A percentile compares a stretch with the other conserved stretches of the same genome.
These are phyloP conservation scores for Paradendryphiella salina DNA, from an alignment of 2,329 filamentous ascomycete species.

Conservation along the genomic window DNA sequence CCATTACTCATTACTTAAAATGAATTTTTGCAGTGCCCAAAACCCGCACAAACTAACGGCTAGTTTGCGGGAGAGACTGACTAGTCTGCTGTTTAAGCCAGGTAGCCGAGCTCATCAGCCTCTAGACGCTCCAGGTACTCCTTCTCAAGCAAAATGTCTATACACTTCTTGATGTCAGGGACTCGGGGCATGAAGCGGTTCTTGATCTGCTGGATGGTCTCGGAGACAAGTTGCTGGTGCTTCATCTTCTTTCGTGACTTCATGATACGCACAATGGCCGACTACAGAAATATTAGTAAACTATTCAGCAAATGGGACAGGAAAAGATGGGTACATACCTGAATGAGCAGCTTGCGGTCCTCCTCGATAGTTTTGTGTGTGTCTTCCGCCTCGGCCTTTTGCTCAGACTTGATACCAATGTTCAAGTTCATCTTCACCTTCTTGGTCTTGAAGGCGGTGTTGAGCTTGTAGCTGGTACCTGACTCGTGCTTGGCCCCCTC, in stretches of 20 bases:
- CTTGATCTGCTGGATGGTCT: conserved; percentile 94
- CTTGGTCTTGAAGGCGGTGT: conserved; percentile 97
- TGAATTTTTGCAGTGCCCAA: not conserved
- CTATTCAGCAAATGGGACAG: not conserved
- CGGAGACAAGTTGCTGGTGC: conserved; percentile 89
- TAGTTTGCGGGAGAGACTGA: not conserved
- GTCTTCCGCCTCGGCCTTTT: conserved; percentile 93
- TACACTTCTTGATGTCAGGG: conserved; percentile 98
- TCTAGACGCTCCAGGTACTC: conserved; percentile 97
- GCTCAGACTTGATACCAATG: conserved; percentile 89
- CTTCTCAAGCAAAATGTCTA: conserved; percentile 97
- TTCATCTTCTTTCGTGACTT: conserved; percentile 99
- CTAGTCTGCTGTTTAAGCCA: conserved; percentile 63
- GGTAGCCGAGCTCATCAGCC: conserved; percentile 90
- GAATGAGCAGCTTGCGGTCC: conserved; percentile 91
- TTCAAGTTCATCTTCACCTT: conserved; percentile 98
- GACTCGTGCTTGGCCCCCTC: conserved; percentile 75
- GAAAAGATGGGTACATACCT: conserved; percentile 64
- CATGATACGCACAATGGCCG: conserved; percentile 98
- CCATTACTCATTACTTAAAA: conserved; percentile 12
- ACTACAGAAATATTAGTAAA: conserved; percentile 60
- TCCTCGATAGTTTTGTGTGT: conserved; percentile 99
- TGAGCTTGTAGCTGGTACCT: conserved; percentile 79
- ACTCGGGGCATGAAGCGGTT: conserved; percentile 91
- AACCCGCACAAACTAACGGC: not conserved